phyloP scores from a whole-genome alignment of 352 stramenopile genomes.

The Phytophthora capsici region DNA sequence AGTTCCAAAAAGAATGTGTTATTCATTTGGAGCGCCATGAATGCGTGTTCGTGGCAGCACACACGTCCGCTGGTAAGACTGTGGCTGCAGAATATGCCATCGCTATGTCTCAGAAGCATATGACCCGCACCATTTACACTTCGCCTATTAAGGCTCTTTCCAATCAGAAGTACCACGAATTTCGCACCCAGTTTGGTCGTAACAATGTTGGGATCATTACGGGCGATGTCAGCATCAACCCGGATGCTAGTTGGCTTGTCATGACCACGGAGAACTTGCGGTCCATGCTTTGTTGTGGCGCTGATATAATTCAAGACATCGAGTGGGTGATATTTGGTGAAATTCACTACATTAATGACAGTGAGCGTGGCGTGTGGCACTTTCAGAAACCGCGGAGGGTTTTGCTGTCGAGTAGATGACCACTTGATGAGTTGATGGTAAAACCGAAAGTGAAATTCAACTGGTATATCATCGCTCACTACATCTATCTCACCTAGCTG shows the following conservation, averaged over 20 bases:
- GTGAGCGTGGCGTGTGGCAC: constrained; percentile 96
- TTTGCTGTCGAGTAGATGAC: too few species aligned
- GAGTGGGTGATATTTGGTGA: constrained; percentile 98
- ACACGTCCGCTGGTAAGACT: constrained; percentile 98
- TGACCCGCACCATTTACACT: constrained; percentile 96
- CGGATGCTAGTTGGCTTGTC: constrained; percentile 95
- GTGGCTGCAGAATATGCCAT: constrained; percentile 99
- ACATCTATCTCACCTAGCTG: too few species aligned
- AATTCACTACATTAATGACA: constrained; percentile 99
- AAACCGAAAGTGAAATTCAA: too few species aligned
- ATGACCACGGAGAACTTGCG: constrained; percentile 99
- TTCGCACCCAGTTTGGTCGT: constrained; percentile 92
- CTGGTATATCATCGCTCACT: too few species aligned
- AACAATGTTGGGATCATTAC: constrained; percentile 98
- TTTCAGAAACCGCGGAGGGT: too few species aligned
- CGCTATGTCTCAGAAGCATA: constrained; percentile 92
- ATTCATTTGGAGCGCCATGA: constrained; percentile 94
- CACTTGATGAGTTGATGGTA: too few species aligned
- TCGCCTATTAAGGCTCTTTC: constrained; percentile 98
- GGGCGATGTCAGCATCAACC: constrained; percentile 97
- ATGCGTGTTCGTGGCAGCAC: constrained; percentile 96
- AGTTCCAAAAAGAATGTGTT: constrained; percentile 98
- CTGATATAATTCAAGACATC: constrained; percentile 97
- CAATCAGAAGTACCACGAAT: constrained; percentile 99
- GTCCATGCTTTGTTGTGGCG: constrained; percentile 95